phyloP scores from a whole-genome alignment of 352 stramenopile species.

The Elongisporangium senticosum region DNA sequence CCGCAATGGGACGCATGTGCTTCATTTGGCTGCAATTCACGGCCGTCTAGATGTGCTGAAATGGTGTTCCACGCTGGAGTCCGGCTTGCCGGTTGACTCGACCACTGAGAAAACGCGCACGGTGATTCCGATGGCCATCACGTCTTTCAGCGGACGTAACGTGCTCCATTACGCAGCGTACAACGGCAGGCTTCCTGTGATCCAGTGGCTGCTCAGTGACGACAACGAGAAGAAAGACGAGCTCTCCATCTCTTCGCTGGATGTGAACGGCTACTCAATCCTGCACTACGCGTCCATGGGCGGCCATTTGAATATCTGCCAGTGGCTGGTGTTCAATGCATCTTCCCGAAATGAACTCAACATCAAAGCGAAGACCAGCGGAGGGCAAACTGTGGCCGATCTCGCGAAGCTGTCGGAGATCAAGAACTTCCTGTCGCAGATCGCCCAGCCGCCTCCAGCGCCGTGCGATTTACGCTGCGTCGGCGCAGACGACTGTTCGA shows the following conservation, averaged over 20 bases:
- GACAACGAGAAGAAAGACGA: slow-evolving; percentile 19
- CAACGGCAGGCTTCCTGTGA: slow-evolving; percentile 40
- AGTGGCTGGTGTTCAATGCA: slow-evolving; percentile 54
- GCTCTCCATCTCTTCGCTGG: slow-evolving; percentile 29
- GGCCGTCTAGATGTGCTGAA: slow-evolving; percentile 51
- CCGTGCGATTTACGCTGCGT: slow-evolving; percentile 36
- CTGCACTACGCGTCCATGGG: slow-evolving; percentile 67
- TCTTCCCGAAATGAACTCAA: slow-evolving; percentile 28
- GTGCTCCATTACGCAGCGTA: slow-evolving; percentile 68
- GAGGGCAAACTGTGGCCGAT: slow-evolving; percentile 33
- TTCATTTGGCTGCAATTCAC: slow-evolving; percentile 66
- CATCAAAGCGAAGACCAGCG: slow-evolving; percentile 38
- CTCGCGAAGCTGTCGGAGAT: slow-evolving; percentile 34
- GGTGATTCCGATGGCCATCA: slow-evolving; percentile 29
- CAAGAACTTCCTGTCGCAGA: slow-evolving; percentile 34
- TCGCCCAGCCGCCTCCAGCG: slow-evolving; percentile 23
- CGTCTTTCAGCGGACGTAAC: slow-evolving; percentile 55
- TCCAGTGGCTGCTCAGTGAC: slow-evolving; percentile 40
- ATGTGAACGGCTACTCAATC: slow-evolving; percentile 53
- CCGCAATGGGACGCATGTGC: slow-evolving; percentile 49
- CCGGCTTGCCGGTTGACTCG: slow-evolving; percentile 1
- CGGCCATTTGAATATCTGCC: slow-evolving; percentile 41
- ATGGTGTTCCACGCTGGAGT: slow-evolving; percentile 32
- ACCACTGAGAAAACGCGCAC: neutral
- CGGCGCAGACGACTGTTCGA: slow-evolving; percentile 36